Conservation (phyloP, 2,329 filamentous ascomycete genomes). For the Sporothrix euskadiensis region DNA sequence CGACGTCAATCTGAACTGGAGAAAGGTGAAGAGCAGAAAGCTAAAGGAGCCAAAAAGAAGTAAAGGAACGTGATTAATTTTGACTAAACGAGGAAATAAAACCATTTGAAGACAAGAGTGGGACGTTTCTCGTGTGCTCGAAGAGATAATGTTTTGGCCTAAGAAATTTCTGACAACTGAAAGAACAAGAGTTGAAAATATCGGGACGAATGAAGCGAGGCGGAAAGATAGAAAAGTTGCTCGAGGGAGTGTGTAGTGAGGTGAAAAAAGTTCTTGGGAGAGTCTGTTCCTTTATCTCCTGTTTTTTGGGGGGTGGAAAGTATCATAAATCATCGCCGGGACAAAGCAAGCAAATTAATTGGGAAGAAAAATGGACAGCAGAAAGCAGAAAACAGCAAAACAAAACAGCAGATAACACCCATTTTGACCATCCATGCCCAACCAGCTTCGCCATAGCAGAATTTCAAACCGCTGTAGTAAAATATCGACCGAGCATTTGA, state of each 20-base stretch:
- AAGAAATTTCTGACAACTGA: constrained; percentile 37
- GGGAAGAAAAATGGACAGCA: constrained; percentile 13
- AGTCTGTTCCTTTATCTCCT: constrained; percentile 20
- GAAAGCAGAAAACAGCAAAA: constrained; percentile 5
- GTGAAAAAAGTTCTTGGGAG: constrained; percentile 45
- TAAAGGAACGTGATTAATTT: background rate
- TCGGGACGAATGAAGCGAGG: constrained; percentile 36
- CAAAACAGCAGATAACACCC: constrained; percentile 19
- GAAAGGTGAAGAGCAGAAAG: background rate
- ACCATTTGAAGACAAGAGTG: constrained; percentile 29
- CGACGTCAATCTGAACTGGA: no score
- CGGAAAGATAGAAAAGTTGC: constrained; percentile 26
- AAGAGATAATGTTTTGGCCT: constrained; percentile 30
- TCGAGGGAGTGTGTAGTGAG: constrained; percentile 34
- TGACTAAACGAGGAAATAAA: background rate
- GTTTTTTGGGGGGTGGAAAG: constrained; percentile 26
- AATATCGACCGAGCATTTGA: constrained; percentile 22
- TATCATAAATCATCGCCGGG: constrained; percentile 34
- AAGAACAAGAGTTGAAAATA: constrained; percentile 37
- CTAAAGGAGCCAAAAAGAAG: background rate
- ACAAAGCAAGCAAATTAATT: constrained; percentile 27
- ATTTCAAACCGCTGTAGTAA: constrained; percentile 24
- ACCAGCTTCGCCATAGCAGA: constrained; percentile 16
- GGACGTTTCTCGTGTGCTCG: constrained; percentile 32
- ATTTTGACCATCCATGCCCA: constrained; percentile 32